phyloP scores from a whole-genome alignment of 75 land plant genomes.

The Sequoiadendron giganteum region DNA sequence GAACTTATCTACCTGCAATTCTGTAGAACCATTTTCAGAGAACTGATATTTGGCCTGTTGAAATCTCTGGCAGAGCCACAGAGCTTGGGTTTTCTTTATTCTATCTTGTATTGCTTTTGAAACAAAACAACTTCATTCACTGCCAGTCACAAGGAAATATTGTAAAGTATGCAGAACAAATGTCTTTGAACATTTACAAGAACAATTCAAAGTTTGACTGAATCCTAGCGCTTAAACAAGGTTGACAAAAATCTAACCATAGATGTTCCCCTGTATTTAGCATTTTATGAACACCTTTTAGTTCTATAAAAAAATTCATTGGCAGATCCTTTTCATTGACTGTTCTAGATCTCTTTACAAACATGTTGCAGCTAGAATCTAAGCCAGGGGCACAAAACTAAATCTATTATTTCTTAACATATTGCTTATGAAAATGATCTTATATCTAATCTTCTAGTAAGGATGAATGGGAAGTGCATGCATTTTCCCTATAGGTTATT shows the following conservation, averaged over 20 bases:
- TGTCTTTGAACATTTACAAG: neutral
- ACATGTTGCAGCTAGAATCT: neutral
- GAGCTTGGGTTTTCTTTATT: neutral
- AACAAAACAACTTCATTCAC: neutral
- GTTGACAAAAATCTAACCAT: neutral
- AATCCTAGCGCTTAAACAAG: neutral
- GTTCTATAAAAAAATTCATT: neutral
- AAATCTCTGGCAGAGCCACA: neutral
- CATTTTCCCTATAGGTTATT: neutral
- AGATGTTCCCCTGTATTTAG: neutral
- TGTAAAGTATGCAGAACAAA: neutral
- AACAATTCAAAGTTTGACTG: neutral
- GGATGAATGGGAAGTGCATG: neutral
- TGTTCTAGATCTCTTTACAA: neutral
- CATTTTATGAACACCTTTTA: neutral
- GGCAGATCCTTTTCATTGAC: neutral
- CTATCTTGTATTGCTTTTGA: neutral
- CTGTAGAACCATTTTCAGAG: neutral
- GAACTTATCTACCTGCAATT: constrained; percentile 5
- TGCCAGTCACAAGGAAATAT: neutral
- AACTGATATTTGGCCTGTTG: neutral
- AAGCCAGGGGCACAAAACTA: neutral
- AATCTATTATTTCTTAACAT: neutral
- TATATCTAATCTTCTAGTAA: neutral
- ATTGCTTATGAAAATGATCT: neutral